Base-by-base conservation (phyloP, 306 rosid genomes). In the Lotus japonicus region DNA sequence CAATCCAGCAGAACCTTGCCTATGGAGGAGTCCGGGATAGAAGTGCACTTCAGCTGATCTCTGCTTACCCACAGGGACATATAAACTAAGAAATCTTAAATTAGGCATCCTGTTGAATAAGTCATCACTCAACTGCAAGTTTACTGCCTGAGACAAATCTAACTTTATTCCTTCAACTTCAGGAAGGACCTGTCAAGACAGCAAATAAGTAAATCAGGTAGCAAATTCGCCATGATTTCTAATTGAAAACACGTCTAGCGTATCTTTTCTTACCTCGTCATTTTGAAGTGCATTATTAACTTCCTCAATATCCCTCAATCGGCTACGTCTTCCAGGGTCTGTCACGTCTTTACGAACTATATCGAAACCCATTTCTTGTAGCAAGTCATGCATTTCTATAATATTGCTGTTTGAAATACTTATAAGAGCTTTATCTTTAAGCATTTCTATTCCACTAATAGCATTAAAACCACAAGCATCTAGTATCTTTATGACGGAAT, bases 301-400 rank as follows among this genome's bases (percentile, higher is more conserved):
- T 6, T 66, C 65, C 4, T 51, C 28, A 12, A 14, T 3, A 43
- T 42, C 28, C 35, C 17, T 28, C 13, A 68, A 33, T 17, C 71
- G 44, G 31, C 31, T 26, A 3, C 31, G 4, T 26, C 31, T 26
- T 11, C 35, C 60, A 0, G 26, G 26, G 26, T 21, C 26, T 1
- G 26, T 1, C 0, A 4, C 31, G 4, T 26, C 31, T 1, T 26
- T 26, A 2, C 15, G 58, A 68, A 68, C 51, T 38, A 76, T 74
- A 0, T 21, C 31, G 1, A 10, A 13, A 5, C 65, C 83, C 68
- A 70, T 17, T 48, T 42, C 2, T 15, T 79, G 76, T 11, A 82
- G n/a, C 45, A 71, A 42, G 23, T 66, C 79, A 42, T 78, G 83
- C 83, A 78, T 73, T 6, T 15, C 0, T 26, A 70, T 31, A 19